Conservation (phyloP, 768 basidiomycete species). For the Boletus barrowsii region DNA sequence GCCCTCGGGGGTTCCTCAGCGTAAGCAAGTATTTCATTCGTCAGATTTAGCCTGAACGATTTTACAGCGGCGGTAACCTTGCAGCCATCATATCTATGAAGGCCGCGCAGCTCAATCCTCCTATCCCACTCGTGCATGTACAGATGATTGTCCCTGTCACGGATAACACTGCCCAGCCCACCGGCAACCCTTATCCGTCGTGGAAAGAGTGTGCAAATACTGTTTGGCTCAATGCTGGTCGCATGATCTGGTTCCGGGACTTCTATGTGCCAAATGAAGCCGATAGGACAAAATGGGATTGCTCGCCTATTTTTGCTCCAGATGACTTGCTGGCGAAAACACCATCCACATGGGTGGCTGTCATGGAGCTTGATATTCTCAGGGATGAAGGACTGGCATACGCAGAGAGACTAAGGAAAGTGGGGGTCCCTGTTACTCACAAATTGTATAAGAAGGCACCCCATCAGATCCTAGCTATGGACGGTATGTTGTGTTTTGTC, state of each 20-base stretch:
- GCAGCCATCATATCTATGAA: conserved; percentile 67
- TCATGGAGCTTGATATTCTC: conserved; percentile 68
- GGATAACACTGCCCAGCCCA: conserved; percentile 62
- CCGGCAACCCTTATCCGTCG: conserved; percentile 37
- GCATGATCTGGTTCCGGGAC: conserved; percentile 73
- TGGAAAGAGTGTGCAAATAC: conserved; percentile 63
- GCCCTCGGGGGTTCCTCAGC: conserved; percentile 76
- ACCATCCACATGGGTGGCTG: conserved; percentile 63
- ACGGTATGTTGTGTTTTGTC: conserved; percentile 42
- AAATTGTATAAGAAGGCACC: conserved; percentile 63
- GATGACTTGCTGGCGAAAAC: conserved; percentile 48
- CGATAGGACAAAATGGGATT: conserved; percentile 66
- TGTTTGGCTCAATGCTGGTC: conserved; percentile 56
- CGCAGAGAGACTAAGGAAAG: conserved; percentile 51
- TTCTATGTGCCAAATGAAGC: conserved; percentile 64
- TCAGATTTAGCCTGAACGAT: background rate
- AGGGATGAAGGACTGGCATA: conserved; percentile 66
- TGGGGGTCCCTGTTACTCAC: conserved; percentile 53
- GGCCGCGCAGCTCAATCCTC: conserved; percentile 46
- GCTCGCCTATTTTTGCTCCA: conserved; percentile 69
- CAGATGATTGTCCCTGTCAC: conserved; percentile 72
- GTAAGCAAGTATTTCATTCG: conserved; percentile 28
- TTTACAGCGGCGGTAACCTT: conserved; percentile 66
- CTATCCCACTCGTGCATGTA: conserved; percentile 57
- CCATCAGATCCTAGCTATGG: conserved; percentile 75